phyloP scores from a whole-genome alignment of 129 eudicot species.

The Escallonia herrerae region DNA sequence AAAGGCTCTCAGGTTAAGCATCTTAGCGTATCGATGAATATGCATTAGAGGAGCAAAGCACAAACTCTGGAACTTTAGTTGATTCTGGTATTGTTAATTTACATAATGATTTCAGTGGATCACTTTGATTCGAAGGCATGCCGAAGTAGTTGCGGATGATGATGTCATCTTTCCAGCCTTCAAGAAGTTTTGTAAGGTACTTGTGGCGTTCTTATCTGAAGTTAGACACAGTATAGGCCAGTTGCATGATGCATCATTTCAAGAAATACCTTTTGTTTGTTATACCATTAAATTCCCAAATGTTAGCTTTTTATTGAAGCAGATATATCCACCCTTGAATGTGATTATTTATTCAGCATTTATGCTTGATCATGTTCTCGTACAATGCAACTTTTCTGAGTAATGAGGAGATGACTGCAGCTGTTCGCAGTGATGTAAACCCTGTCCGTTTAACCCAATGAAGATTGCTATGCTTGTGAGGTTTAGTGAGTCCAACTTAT shows the following conservation, averaged over 20 bases:
- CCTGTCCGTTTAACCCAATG: too few relatives aligned
- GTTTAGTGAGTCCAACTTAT: neutral
- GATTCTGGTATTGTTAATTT: neutral
- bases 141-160: constrained; percentile 81
- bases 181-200: constrained; percentile 81
- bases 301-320: neutral
- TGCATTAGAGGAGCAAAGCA: neutral
- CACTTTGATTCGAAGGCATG: constrained; percentile 67
- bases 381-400: neutral
- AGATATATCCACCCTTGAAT: neutral
- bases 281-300: neutral
- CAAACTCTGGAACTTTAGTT: neutral
- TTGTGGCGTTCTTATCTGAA: neutral
- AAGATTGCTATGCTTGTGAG: neutral
- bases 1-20: constrained; percentile 94
- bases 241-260: neutral
- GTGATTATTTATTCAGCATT: neutral
- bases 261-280: constrained; percentile 3
- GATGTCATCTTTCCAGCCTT: constrained; percentile 62
- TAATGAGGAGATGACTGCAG: too few relatives aligned
- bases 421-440: too few relatives aligned
- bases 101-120: constrained; percentile 58
- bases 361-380: neutral
- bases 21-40: neutral
- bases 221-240: neutral